Evolutionary conservation across 1,284 basidiomycete species (phyloP).

Genomic region (Ustilago xerochloae): DNA sequence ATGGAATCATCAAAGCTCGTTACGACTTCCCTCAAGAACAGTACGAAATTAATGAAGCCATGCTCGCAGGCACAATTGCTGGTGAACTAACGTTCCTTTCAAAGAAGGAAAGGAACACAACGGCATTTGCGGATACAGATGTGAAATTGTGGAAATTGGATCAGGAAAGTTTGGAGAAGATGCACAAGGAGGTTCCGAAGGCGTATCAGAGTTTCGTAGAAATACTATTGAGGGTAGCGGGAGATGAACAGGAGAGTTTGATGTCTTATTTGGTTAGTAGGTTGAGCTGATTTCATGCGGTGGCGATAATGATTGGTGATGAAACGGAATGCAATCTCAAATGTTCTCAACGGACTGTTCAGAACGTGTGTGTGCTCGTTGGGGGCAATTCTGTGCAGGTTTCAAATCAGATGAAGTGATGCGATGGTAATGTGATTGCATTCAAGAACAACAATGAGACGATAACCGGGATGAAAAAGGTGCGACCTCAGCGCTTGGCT

Average conservation of each 20-base stretch:
- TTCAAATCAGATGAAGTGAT: background rate
- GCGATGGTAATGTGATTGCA: background rate
- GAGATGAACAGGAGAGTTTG: slow-evolving; percentile 64
- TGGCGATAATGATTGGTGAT: background rate
- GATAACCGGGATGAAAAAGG: background rate
- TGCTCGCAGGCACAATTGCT: slow-evolving; percentile 67
- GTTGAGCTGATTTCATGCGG: slow-evolving; percentile 38
- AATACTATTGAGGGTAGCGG: slow-evolving; percentile 59
- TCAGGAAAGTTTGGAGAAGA: slow-evolving; percentile 21
- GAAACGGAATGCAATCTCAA: background rate
- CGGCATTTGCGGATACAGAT: slow-evolving; percentile 62
- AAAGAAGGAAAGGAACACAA: slow-evolving; percentile 57
- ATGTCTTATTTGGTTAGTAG: slow-evolving; percentile 66
- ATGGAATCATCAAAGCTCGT: slow-evolving; percentile 63
- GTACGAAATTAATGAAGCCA: slow-evolving; percentile 66
- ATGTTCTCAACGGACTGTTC: background rate
- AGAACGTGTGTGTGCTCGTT: background rate
- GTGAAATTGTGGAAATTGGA: slow-evolving; percentile 62
- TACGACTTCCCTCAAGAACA: slow-evolving; percentile 66
- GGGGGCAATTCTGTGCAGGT: too few relatives aligned
- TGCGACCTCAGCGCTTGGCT: slow-evolving; percentile 36
- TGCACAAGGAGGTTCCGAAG: slow-evolving; percentile 34
- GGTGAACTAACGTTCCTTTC: slow-evolving; percentile 65
- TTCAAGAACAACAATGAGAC: background rate
- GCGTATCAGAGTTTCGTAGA: slow-evolving; percentile 52